A percentile compares a stretch with the other conserved stretches of the same genome.
Evolutionary conservation across 202 grass and related monocot species (phyloP).

Genomic region (Brachypodium distachyon): DNA sequence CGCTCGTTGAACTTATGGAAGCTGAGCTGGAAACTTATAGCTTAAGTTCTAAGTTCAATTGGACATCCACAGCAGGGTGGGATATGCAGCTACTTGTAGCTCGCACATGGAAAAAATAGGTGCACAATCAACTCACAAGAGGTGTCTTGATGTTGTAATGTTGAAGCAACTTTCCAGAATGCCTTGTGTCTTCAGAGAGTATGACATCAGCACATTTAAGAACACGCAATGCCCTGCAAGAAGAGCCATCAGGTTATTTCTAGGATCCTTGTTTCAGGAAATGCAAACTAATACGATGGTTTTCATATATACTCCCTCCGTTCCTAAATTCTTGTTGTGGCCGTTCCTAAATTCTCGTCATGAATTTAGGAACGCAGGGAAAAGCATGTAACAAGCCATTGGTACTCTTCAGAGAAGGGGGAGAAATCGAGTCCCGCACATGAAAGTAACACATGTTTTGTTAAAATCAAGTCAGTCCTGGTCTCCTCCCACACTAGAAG

Average conservation of each 20-base stretch:
- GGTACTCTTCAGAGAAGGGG: neutral
- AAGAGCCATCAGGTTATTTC: constrained; percentile 6
- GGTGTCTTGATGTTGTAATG: constrained; percentile 93
- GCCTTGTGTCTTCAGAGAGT: constrained; percentile 95
- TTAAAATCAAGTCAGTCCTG: neutral
- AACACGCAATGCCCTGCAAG: constrained; percentile 67
- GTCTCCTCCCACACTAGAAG: neutral
- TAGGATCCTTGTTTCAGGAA: constrained; percentile 1
- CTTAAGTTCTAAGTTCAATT: constrained; percentile 12
- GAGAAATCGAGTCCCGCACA: neutral
- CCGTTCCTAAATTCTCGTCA: too few relatives aligned
- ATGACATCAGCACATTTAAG: constrained; percentile 83
- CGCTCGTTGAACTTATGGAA: constrained; percentile 98
- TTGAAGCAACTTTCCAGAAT: constrained; percentile 93
- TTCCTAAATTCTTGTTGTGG: too few relatives aligned
- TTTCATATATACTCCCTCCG: constrained; percentile 1
- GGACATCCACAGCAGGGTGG: neutral
- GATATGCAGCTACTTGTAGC: neutral
- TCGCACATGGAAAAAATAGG: neutral
- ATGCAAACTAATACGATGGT: neutral
- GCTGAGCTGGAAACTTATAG: constrained; percentile 54
- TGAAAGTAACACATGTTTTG: neutral
- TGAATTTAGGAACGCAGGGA: too few relatives aligned
- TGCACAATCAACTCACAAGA: constrained; percentile 52
- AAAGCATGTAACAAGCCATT: neutral